Base-by-base conservation (phyloP, 202 grass and related monocot species). In the Brachypodium distachyon region DNA sequence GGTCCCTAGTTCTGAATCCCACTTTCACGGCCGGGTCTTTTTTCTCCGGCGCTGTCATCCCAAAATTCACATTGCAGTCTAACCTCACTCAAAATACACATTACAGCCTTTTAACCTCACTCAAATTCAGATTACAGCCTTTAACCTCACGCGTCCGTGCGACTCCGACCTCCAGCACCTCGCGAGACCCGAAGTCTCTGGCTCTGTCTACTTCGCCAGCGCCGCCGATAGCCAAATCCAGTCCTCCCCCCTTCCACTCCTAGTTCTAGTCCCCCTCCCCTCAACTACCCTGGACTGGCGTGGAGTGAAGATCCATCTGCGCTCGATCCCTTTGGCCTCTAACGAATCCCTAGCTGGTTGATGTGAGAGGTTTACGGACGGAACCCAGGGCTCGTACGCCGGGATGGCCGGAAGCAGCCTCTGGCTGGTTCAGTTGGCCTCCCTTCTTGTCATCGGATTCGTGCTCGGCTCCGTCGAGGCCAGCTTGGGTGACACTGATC, bases 401-500 rank as follows among this genome's bases (percentile, higher is more conserved):
- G 66, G 18, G 38, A 87, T 87, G 84, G 39, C 57, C 46, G 56
- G 67, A 47, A 43, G 32, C n/a, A 32, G 41, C 59, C 13, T n/a
- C 34, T 73, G 57, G 85, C 33, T 58, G 12, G 50, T 37, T 61
- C 52, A 69, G 43, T 28, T 87, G 80, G 74, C 67, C 52, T 66
- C 51, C 7, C 26, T 83, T 60, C 34, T 87, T 1, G 41, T 36
- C 12, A 36, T 74, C 21, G 74, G 67, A 38, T 67, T 83, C 25
- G 18, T 87, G 67, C 50, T 87, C 37, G 40, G 32, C n/a, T 59
- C 41, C 59, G 85, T 82, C 42, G 59, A 83, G 3, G 85, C 85
- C 51, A 87, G 79, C 42, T 26, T 43, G 7, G 74, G 85, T 12
- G 85, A 83, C 53, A 52, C 60, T 67, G 79, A 83, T 78, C 85